phyloP scores from a whole-genome alignment of 1,139 yeast species.

The Candida smagusa region DNA sequence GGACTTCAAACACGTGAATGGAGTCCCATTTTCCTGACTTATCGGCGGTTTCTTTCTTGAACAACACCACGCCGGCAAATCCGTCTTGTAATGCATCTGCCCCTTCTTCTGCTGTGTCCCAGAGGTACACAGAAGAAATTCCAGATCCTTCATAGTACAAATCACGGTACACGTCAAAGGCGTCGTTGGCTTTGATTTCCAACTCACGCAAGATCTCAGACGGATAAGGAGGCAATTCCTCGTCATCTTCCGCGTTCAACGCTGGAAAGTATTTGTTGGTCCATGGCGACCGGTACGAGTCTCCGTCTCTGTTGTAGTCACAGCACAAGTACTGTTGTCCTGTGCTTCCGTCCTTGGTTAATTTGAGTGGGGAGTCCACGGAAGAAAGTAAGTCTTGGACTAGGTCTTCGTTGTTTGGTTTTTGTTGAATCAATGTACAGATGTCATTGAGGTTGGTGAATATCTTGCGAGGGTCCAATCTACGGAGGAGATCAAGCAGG shows the following conservation, averaged over 20 bases:
- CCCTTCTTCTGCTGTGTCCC: constrained; percentile 68
- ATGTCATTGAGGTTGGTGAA: constrained; percentile 60
- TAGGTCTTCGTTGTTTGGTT: constrained; percentile 41
- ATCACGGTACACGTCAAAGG: constrained; percentile 91
- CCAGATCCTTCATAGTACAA: constrained; percentile 91
- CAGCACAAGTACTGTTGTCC: constrained; percentile 79
- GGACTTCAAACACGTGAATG: constrained; percentile 86
- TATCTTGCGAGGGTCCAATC: constrained; percentile 77
- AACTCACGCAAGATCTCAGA: constrained; percentile 63
- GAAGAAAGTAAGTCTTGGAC: constrained; percentile 87
- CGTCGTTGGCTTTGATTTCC: constrained; percentile 81
- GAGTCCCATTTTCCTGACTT: constrained; percentile 82
- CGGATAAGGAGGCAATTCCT: constrained; percentile 69
- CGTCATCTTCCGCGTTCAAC: constrained; percentile 41
- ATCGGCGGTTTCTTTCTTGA: constrained; percentile 65
- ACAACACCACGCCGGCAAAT: constrained; percentile 88
- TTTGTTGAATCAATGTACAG: constrained; percentile 67
- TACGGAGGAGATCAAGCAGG: constrained; percentile 79
- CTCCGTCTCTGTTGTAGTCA: constrained; percentile 94
- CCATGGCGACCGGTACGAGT: constrained; percentile 91
- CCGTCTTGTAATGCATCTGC: constrained; percentile 34
- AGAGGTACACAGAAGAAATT: constrained; percentile 81
- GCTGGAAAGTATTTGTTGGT: constrained; percentile 73
- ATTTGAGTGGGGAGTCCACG: constrained; percentile 79
- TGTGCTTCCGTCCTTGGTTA: constrained; percentile 52